Evolutionary conservation across 1,139 yeast species (phyloP).

Genomic region (Martiniozyma asiatica): DNA sequence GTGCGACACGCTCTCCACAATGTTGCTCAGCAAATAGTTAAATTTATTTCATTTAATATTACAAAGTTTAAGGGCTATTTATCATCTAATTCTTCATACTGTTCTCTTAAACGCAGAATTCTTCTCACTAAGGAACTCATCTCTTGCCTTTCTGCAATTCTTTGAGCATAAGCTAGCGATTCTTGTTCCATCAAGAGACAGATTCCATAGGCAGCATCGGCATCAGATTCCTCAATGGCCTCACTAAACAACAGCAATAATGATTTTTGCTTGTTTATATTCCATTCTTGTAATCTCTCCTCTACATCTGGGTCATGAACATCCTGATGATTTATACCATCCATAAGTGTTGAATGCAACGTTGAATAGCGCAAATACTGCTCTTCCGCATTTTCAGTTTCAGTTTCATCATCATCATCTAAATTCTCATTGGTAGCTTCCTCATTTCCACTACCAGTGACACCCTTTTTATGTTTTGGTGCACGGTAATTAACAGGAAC

Average conservation of each 20-base stretch:
- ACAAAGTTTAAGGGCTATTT: no score
- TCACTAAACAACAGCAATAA: conserved; percentile 64
- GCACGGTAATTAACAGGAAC: conserved; percentile 39
- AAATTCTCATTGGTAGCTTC: conserved; percentile 21
- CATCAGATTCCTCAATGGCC: conserved; percentile 58
- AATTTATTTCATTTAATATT: no score
- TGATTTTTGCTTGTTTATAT: conserved; percentile 55
- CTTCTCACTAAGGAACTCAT: conserved; percentile 51
- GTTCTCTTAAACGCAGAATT: conserved; percentile 57
- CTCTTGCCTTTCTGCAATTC: conserved; percentile 74
- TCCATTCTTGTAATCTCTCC: conserved; percentile 39
- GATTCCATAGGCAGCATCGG: conserved; percentile 57
- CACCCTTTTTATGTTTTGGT: conserved; percentile 12
- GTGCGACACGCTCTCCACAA: no score
- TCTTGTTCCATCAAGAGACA: conserved; percentile 54
- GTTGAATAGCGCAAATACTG: conserved; percentile 35
- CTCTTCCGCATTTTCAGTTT: conserved; percentile 24
- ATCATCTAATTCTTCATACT: no score
- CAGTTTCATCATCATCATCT: conserved; percentile 16
- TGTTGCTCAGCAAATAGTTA: no score
- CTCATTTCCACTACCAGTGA: conserved; percentile 20
- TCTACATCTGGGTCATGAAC: conserved; percentile 28
- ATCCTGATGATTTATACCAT: conserved; percentile 28
- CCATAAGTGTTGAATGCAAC: conserved; percentile 38
- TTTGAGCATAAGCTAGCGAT: conserved; percentile 73